A percentile compares a stretch with the other conserved stretches of the same genome.
phyloP scores from a whole-genome alignment of 2,329 filamentous ascomycete species.

The Setomelanomma holmii region DNA sequence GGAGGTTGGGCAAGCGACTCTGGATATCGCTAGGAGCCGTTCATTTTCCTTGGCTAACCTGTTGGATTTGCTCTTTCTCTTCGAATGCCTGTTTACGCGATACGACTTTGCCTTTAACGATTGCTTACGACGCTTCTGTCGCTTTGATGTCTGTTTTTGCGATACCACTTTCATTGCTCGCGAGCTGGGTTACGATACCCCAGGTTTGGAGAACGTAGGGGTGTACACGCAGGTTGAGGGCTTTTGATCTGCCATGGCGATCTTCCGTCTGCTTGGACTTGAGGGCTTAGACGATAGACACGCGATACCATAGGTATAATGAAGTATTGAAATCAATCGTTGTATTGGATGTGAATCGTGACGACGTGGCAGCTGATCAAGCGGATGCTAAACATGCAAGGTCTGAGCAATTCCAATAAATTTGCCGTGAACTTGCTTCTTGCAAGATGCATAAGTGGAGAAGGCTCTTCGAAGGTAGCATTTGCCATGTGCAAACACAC shows the following conservation, averaged over 20 bases:
- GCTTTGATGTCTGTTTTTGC: slow-evolving; percentile 10
- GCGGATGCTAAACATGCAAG: too few species aligned
- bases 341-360: too few species aligned
- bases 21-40: slow-evolving; percentile 1
- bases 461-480: too few species aligned
- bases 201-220: slow-evolving; percentile 9
- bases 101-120: slow-evolving; percentile 11
- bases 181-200: slow-evolving; percentile 22
- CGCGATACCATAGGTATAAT: slow-evolving; percentile 7
- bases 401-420: too few species aligned
- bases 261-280: slow-evolving; percentile 3
- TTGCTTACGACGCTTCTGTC: slow-evolving; percentile 3
- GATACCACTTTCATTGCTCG: slow-evolving; percentile 27
- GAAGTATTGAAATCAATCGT: background rate
- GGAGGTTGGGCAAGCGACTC: slow-evolving; percentile 48
- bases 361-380: too few species aligned
- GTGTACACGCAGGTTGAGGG: slow-evolving; percentile 1
- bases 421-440: too few species aligned
- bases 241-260: background rate
- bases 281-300: slow-evolving; percentile 10
- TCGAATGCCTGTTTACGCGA: slow-evolving; percentile 5
- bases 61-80: background rate
- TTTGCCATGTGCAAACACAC: too few species aligned
- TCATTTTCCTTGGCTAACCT: background rate
- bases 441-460: too few species aligned